Base-by-base conservation (phyloP, 78 protist species). In the Guillardia theta region DNA sequence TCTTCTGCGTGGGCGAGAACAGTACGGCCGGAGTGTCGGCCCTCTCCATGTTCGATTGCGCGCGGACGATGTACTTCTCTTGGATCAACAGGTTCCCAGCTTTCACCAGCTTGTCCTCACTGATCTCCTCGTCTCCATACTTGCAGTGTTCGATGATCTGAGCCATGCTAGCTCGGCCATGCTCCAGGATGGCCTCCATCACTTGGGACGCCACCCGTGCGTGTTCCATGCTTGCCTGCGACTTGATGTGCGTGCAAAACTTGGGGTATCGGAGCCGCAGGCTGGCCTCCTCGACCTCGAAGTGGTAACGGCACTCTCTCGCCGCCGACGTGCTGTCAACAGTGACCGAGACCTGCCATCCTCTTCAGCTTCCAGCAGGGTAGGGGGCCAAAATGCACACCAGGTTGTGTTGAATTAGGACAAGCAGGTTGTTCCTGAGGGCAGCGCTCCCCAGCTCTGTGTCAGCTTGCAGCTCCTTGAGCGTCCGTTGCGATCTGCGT, bases 401-500 rank as follows among this genome's bases (percentile, higher is more conserved):
- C 18, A 78, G 90, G 90, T 78, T 78, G 24, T 78, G 90, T 48
- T 78, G 90, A 30, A 78, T 12, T 24, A 78, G 90, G 50, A 78
- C 48, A 18, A 78, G 90, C 18, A 78, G 48, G 50, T 48, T 27
- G 44, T 78, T 78, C 18, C 90, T 0, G 24, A 78, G 90, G 19
- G 39, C 53, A 0, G 43, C 45, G 53, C 39, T n/a, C 22, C 53
- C 37, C 0, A 78, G 45, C 43, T 18, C 45, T 15, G 90, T 78
- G 48, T 78, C 90, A 30, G 43, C 45, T n/a, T 78, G 90, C 0
- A 78, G 50, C 48, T 78, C 90, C 39, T 43, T 78, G 37, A 78
- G 90, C 1, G 48, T 12, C 30, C 90, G 45, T 8, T 43, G 1
- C 45, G 90, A 50, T 24, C 48, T 22, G 1, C 90, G 47, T 24